Evolutionary conservation across 768 basidiomycete genomes (phyloP), one percentile per base, ranked within the genome.

Genomic region (Kockovaella imperatae): DNA sequence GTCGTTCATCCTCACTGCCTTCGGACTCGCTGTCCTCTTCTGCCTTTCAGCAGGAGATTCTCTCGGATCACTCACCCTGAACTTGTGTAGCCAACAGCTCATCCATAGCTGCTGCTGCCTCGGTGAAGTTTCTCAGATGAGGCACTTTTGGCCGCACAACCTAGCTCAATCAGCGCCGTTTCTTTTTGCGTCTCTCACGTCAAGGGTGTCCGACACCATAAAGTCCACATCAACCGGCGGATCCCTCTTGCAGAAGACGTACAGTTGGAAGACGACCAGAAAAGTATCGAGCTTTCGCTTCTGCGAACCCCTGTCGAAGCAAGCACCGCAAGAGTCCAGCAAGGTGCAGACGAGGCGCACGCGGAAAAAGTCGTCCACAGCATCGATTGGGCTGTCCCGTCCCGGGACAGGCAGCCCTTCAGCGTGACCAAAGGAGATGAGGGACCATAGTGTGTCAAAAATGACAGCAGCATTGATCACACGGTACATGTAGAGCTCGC

Each of bases 141-240:
- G 74, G 70, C 34, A 86, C 67, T 59, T 87, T 90, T 0, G 93
- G 90, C 49, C 91, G 78, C n/a, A 97, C 76, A 41, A 85, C 83
- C 87, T 90, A 50, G 4, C 51, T 35, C 42, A 18, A n/a, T 52
- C 49, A 56, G 29, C 21, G 4, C 34, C 18, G 11, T 26, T n/a
- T 10, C 20, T 15, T 15, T 21, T 2, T 39, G 43, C 23, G 36
- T 45, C 21, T 50, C 73, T 57, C 55, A 88, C 88, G 74, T 97
- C 91, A 7, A 99, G 71, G 1, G 93, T 95, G 69, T 99, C 95
- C 0, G 82, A 81, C 5, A 95, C 70, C 88, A 96, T 93, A 72
- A 97, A 99, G 45, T 95, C 91, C 10, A 95, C 84, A 54, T 99
- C 95, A 90, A 96, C 91, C 0, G 95, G 84, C n/a, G 91, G 69